Conservation (phyloP, 2,329 filamentous ascomycete genomes). For the Trichoderma arundinaceum region DNA sequence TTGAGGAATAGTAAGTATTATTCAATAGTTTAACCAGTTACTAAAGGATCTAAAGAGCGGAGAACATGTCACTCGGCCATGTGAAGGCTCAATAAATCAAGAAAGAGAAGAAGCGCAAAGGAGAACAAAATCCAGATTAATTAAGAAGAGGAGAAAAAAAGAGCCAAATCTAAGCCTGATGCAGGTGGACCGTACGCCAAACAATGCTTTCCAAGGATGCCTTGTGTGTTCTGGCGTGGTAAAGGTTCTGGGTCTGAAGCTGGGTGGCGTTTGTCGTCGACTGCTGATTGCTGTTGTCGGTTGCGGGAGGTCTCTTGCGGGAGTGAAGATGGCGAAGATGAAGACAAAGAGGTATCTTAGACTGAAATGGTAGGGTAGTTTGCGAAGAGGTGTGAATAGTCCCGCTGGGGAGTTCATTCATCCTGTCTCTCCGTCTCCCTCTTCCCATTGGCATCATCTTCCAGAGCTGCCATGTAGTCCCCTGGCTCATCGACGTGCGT, state of each 20-base stretch:
- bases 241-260: too few relatives aligned
- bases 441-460: not conserved
- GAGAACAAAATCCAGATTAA: not conserved
- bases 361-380: too few relatives aligned
- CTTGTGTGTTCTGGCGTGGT: too few relatives aligned
- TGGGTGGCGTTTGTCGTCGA: too few relatives aligned
- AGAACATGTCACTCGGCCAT: not conserved
- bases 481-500: conserved; percentile 23
- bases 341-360: too few relatives aligned
- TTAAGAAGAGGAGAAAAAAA: not conserved
- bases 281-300: too few relatives aligned
- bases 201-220: not conserved
- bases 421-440: conserved; percentile 1
- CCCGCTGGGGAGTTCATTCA: not conserved
- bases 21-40: not conserved
- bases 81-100: not conserved
- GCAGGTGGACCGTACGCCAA: conserved; percentile 21
- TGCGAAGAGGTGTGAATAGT: too few relatives aligned
- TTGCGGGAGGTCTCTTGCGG: too few relatives aligned
- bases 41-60: not conserved
- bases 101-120: not conserved
- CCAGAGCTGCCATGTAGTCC: not conserved
- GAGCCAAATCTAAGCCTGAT: conserved; percentile 19
- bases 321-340: too few relatives aligned
- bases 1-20: not conserved